Percentiles rank a stretch among this genome's conserved stretches.
These are phyloP conservation scores for Pestalotiopsis sp. DNA, from an alignment of 2,329 filamentous ascomycete genomes.

Conservation along the genomic window DNA sequence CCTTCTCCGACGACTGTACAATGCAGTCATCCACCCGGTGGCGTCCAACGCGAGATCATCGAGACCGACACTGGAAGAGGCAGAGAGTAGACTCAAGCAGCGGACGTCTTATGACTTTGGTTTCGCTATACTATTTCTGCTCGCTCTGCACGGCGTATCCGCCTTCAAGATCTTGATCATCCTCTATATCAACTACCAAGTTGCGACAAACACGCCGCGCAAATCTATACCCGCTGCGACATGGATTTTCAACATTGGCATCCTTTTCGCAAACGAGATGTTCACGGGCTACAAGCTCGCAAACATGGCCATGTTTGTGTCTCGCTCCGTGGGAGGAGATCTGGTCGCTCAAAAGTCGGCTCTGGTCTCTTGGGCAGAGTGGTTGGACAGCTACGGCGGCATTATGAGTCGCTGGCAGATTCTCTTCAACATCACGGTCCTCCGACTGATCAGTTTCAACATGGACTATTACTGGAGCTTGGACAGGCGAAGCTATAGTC, in stretches of 20 bases:
- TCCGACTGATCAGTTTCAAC: slow-evolving; percentile 95
- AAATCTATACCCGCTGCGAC: slow-evolving; percentile 74
- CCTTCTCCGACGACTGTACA: slow-evolving; percentile 73
- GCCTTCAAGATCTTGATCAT: slow-evolving; percentile 81
- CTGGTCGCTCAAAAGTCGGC: slow-evolving; percentile 43
- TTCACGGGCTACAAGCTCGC: slow-evolving; percentile 75
- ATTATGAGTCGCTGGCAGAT: slow-evolving; percentile 93
- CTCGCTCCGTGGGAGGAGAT: slow-evolving; percentile 34
- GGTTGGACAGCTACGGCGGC: slow-evolving; percentile 79
- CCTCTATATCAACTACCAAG: slow-evolving; percentile 77
- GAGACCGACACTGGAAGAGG: slow-evolving; percentile 42
- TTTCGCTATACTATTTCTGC: slow-evolving; percentile 80
- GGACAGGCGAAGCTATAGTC: slow-evolving; percentile 63
- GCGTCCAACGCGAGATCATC: slow-evolving; percentile 26
- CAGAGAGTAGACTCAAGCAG: slow-evolving; percentile 64
- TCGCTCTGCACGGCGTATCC: slow-evolving; percentile 83
- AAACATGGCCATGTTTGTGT: slow-evolving; percentile 59
- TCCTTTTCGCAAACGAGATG: slow-evolving; percentile 89
- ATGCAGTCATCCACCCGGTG: slow-evolving; percentile 52
- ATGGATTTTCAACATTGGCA: slow-evolving; percentile 87
- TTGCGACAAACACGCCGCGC: slow-evolving; percentile 74
- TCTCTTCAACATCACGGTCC: slow-evolving; percentile 94
- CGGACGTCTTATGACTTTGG: slow-evolving; percentile 80
- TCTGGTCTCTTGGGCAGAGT: slow-evolving; percentile 65
- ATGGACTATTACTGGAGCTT: slow-evolving; percentile 95